These are phyloP conservation scores for Claviceps spartinae DNA, from an alignment of 2,329 filamentous ascomycete species.

Conservation along the genomic window DNA sequence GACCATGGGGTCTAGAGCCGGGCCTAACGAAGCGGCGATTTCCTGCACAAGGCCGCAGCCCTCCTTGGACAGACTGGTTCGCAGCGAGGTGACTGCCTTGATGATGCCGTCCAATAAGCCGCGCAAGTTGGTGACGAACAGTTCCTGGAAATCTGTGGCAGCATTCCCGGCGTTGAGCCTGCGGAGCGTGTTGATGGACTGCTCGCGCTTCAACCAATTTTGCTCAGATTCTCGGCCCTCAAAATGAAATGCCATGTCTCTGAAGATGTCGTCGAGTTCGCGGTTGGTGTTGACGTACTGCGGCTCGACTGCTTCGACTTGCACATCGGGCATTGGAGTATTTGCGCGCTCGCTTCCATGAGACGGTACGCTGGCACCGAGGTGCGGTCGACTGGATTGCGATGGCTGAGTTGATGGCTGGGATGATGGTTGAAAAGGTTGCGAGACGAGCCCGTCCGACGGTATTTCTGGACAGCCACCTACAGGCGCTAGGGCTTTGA, in stretches of 20 bases:
- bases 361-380: slow-evolving; percentile 40
- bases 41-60: slow-evolving; percentile 78
- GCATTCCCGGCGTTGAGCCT: slow-evolving; percentile 74
- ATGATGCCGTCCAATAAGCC: slow-evolving; percentile 73
- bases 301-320: slow-evolving; percentile 60
- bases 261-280: slow-evolving; percentile 79
- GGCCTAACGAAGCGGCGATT: slow-evolving; percentile 59
- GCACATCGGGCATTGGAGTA: slow-evolving; percentile 51
- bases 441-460: slow-evolving; percentile 21
- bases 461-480: slow-evolving; percentile 29
- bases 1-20: slow-evolving; percentile 74
- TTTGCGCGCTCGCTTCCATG: slow-evolving; percentile 35
- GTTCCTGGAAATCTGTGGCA: slow-evolving; percentile 57
- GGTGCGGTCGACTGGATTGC: slow-evolving; percentile 25
- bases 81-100: slow-evolving; percentile 68
- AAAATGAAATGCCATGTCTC: slow-evolving; percentile 67
- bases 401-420: neutral
- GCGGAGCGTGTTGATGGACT: slow-evolving; percentile 62
- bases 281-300: slow-evolving; percentile 70
- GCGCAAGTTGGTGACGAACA: slow-evolving; percentile 59
- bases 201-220: slow-evolving; percentile 82
- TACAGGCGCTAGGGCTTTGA: slow-evolving; percentile 54
- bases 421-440: neutral
- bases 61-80: slow-evolving; percentile 82
- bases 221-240: slow-evolving; percentile 82